phyloP scores from a whole-genome alignment of 495 filamentous ascomycete species.

The Neurospora cerealis region DNA sequence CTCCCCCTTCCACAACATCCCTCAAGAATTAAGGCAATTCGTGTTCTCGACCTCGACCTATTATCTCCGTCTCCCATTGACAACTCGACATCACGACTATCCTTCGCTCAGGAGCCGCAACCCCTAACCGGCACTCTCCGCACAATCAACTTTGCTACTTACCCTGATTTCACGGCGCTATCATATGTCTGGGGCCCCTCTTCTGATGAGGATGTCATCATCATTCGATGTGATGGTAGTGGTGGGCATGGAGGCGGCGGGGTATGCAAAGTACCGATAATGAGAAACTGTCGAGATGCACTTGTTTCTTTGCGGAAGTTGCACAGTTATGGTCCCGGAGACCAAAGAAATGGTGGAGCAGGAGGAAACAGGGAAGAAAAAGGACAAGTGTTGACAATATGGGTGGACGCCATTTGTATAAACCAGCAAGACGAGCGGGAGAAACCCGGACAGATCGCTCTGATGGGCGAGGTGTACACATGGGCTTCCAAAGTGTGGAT shows the following conservation, averaged over 20 bases:
- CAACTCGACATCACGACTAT: not conserved
- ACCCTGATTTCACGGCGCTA: not conserved
- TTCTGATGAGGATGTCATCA: not conserved
- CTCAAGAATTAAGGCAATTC: not conserved
- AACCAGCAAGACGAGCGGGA: conserved; percentile 19
- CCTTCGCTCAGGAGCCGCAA: not conserved
- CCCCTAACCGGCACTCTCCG: not conserved
- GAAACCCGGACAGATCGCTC: conserved; percentile 17
- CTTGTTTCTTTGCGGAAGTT: not conserved
- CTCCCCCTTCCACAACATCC: not conserved
- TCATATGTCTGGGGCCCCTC: conserved; percentile 10
- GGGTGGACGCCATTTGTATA: too few species aligned
- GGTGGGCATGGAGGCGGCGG: not conserved
- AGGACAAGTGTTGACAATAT: too few species aligned
- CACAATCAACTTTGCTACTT: not conserved
- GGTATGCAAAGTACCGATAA: not conserved
- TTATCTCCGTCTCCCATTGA: not conserved
- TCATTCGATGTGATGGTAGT: not conserved
- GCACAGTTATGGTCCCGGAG: not conserved
- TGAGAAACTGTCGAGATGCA: conserved; percentile 2
- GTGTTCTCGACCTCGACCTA: not conserved
- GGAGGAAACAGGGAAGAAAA: not conserved
- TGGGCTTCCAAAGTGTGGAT: too few species aligned
- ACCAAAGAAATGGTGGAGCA: not conserved
- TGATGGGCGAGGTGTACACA: too few species aligned